These are phyloP conservation scores for Solanum habrochaites DNA, from an alignment of 257 asterid genomes.

Conservation along the genomic window DNA sequence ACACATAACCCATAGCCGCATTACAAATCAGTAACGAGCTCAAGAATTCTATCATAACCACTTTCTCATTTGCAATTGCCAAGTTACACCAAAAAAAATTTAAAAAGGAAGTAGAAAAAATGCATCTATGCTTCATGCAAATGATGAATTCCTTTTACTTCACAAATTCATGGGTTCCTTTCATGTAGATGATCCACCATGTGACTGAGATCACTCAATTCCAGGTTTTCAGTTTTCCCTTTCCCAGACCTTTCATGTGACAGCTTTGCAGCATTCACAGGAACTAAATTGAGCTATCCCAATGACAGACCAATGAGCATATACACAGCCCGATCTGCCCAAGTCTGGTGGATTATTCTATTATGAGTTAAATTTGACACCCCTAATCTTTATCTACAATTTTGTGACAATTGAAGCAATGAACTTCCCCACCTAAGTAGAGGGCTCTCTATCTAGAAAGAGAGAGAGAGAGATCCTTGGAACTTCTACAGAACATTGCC, in stretches of 20 bases:
- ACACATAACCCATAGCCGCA: background rate
- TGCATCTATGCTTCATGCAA: background rate
- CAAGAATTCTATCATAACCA: background rate
- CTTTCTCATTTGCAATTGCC: background rate
- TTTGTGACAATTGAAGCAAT: background rate
- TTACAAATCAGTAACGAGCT: background rate
- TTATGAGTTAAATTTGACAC: background rate
- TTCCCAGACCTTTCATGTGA: background rate
- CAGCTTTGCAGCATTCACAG: background rate
- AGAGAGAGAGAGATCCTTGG: background rate
- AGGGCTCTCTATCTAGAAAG: background rate
- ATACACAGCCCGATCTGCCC: background rate
- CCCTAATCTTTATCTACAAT: background rate
- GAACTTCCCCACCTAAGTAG: background rate
- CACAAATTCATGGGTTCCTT: background rate
- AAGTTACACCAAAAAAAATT: background rate
- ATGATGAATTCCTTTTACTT: background rate
- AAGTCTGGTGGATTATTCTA: background rate
- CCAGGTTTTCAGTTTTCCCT: background rate
- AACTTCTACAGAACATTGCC: background rate
- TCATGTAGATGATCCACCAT: background rate
- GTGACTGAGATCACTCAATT: background rate
- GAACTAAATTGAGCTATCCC: background rate
- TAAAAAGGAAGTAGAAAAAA: background rate
- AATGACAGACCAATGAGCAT: background rate